Evolutionary conservation across 2,329 filamentous ascomycete species (phyloP), one percentile per base, ranked within the genome.

Genomic region (Cladosporium sp.): DNA sequence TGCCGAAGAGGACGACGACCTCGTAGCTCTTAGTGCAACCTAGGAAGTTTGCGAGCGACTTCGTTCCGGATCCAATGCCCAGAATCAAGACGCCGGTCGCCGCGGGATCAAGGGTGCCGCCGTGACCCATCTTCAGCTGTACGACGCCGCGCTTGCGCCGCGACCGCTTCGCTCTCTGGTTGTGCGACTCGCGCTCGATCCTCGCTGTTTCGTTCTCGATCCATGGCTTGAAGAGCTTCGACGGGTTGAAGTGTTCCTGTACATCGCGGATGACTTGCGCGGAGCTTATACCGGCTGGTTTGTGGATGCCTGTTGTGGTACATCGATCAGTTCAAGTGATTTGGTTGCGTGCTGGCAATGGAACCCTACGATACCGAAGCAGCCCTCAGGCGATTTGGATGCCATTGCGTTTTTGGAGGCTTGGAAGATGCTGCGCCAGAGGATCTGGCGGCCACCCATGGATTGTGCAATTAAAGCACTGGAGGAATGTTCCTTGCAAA

Each of bases 11-110:
- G 0, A 97, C 81, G 3, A 90, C 81, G 0, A 89, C 84, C 70
- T 97, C 92, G 70, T 98, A 98, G 0, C 83, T 86, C 75, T 98
- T 98, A 44, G 87, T 95, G 75, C 93, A 96, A 51, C 82, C 78
- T 42, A 97, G 77, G 68, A 96, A 97, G 34, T 82, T 76, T 38
- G 81, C 75, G 1, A 98, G 79, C 11, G 80, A 75, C 70, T 97
- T 98, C 52, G 93, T 98, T 37, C 89, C 93, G 54, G 80, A 83
- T 34, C 92, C 93, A 49, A 96, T 78, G 52, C 92, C 93, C 6
- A 93, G 77, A 58, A 97, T 90, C 46, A 98, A 79, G 19, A 98
- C 88, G 43, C 93, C 93, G 1, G 91, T 95, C 8, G 93, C 93
- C 63, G 96, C 79, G 22, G 93, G 93, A 66, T 98, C 93, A 14